A percentile compares a stretch with the other conserved stretches of the same genome.
These are phyloP conservation scores for Beauveria medogensis DNA, from an alignment of 2,329 filamentous ascomycete genomes.

Conservation along the genomic window DNA sequence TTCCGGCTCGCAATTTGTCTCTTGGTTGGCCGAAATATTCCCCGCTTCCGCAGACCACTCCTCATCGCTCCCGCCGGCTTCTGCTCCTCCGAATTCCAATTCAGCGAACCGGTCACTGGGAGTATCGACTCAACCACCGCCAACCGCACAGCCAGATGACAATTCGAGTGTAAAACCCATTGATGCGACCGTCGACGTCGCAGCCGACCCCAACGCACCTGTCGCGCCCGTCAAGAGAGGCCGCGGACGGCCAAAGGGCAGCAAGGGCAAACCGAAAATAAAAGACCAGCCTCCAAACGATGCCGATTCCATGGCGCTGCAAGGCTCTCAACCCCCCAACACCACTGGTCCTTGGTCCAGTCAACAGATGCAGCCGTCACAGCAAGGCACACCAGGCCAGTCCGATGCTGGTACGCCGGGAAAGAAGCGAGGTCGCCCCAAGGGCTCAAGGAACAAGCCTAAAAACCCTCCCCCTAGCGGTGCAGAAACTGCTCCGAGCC, in stretches of 20 bases:
- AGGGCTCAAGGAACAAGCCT: slow-evolving; percentile 37
- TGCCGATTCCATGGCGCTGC: not conserved
- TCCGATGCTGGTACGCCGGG: slow-evolving; percentile 16
- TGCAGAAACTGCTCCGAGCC: not conserved
- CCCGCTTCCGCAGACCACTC: slow-evolving; percentile 25
- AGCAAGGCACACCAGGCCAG: slow-evolving; percentile 13
- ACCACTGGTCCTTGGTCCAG: not conserved
- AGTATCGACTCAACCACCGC: not conserved
- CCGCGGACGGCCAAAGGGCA: slow-evolving; percentile 49
- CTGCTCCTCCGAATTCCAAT: not conserved
- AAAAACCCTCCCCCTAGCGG: slow-evolving; percentile 15
- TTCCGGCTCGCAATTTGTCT: slow-evolving; percentile 48
- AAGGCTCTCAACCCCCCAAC: slow-evolving; percentile 4
- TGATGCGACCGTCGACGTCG: not conserved
- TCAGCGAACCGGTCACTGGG: not conserved
- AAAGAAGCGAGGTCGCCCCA: slow-evolving; percentile 33
- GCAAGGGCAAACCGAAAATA: slow-evolving; percentile 47
- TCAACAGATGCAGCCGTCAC: not conserved
- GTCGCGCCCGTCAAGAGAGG: slow-evolving; percentile 30
- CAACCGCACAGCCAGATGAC: not conserved
- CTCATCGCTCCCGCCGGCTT: not conserved
- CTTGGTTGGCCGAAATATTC: slow-evolving; percentile 58
- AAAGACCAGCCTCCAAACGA: slow-evolving; percentile 23
- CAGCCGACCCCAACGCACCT: slow-evolving; percentile 10
- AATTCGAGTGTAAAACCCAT: not conserved